Evolutionary conservation across 176 grass and related monocot genomes (phyloP).

Genomic region (Carex littledalei): DNA sequence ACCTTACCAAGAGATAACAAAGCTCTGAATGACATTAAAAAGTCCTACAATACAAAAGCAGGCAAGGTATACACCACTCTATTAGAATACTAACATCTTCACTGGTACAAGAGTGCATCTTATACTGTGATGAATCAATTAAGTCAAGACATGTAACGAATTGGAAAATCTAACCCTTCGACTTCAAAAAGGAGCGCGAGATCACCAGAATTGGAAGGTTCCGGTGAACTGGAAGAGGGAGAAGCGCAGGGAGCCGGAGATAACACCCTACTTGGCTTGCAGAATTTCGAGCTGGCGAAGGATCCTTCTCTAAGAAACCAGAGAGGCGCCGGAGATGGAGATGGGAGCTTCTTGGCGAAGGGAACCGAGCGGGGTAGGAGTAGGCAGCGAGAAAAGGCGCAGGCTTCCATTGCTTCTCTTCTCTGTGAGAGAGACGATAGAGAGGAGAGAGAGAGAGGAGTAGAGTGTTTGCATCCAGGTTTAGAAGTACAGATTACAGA

Average conservation of each 20-base stretch:
- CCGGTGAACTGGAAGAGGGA: neutral
- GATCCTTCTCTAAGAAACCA: neutral
- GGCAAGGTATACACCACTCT: neutral
- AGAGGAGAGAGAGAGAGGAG: neutral
- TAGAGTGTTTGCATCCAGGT: neutral
- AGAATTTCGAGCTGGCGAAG: slow-evolving; percentile 9
- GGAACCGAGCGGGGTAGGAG: slow-evolving; percentile 6
- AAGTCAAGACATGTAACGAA: neutral
- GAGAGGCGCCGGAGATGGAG: neutral
- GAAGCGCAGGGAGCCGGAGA: neutral
- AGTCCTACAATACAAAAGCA: neutral
- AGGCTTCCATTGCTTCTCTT: neutral
- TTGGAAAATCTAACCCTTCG: slow-evolving; percentile 28
- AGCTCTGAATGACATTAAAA: neutral
- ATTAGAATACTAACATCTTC: neutral
- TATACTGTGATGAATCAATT: neutral
- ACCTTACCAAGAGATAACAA: neutral
- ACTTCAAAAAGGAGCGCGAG: slow-evolving; percentile 34
- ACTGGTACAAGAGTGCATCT: neutral
- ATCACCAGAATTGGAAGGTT: neutral
- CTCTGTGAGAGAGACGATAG: neutral
- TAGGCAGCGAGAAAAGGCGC: neutral
- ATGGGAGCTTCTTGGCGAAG: neutral
- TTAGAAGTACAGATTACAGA: neutral
- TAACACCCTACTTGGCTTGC: neutral